Evolutionary conservation across 345 rosid species (phyloP).

Genomic region (Bruguiera sexangula): DNA sequence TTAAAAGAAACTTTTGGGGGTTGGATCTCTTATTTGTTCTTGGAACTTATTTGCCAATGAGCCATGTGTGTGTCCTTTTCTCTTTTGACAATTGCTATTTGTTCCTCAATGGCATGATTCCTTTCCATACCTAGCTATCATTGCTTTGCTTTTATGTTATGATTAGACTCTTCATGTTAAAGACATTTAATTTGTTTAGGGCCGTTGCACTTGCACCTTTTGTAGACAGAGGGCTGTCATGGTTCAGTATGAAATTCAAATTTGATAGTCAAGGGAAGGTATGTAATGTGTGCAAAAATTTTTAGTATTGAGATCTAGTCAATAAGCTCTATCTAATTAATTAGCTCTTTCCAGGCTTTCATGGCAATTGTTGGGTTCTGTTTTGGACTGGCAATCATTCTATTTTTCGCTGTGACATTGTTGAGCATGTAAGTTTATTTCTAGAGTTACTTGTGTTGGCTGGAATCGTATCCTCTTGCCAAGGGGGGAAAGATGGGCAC

Average conservation of each 20-base stretch:
- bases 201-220: conserved; percentile 92
- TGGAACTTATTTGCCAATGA: too few species aligned
- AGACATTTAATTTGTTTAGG: conserved; percentile 37
- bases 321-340: neutral
- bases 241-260: conserved; percentile 68
- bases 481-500: too few species aligned
- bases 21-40: too few species aligned
- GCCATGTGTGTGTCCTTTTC: too few species aligned
- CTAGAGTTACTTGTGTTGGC: neutral
- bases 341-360: conserved; percentile 53
- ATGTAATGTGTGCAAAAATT: conserved; percentile 8
- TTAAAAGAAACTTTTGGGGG: too few species aligned
- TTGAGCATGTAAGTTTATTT: conserved; percentile 46
- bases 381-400: conserved; percentile 63
- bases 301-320: neutral
- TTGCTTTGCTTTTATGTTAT: too few species aligned
- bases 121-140: too few species aligned
- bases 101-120: too few species aligned
- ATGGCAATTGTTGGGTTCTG: conserved; percentile 61
- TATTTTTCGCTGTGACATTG: conserved; percentile 63
- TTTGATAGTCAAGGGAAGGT: conserved; percentile 79
- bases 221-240: conserved; percentile 73
- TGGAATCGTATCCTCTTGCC: too few species aligned
- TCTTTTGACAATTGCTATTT: too few species aligned
- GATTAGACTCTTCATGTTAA: neutral